phyloP scores from a whole-genome alignment of 148 eudicot genomes.

The Cornus controversa region DNA sequence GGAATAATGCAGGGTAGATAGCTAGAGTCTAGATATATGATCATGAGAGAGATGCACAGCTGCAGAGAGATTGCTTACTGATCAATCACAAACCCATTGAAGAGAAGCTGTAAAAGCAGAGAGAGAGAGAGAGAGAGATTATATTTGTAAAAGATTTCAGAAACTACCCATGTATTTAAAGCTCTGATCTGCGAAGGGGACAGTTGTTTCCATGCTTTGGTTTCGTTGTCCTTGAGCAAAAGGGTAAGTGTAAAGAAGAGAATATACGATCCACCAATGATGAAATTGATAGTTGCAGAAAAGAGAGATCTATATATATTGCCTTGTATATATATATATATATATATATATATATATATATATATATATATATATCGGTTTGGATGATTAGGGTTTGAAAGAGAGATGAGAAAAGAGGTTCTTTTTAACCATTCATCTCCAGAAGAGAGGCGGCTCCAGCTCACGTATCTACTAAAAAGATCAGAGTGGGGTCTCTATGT shows the following conservation, averaged over 20 bases:
- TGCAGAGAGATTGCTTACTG: conserved; percentile 19
- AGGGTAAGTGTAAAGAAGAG: conserved; percentile 7
- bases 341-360: too few species aligned
- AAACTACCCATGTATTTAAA: conserved; percentile 11
- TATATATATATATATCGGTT: conserved; percentile 7
- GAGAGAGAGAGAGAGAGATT: conserved; percentile 12
- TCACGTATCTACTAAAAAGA: conserved; percentile 30
- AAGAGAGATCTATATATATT: not conserved
- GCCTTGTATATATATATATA: not conserved
- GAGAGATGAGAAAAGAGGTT: not conserved
- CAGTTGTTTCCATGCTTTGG: not conserved
- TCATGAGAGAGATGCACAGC: conserved; percentile 13
- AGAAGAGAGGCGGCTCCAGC: conserved; percentile 25
- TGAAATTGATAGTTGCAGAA: conserved; percentile 5
- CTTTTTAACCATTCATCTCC: conserved; percentile 9
- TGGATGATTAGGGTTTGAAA: conserved; percentile 32
- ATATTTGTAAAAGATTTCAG: conserved; percentile 3
- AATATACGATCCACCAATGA: not conserved
- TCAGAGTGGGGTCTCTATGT: conserved; percentile 34
- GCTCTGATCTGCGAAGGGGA: conserved; percentile 6
- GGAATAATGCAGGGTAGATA: conserved; percentile 4
- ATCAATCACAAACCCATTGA: conserved; percentile 19
- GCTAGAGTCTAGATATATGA: conserved; percentile 19
- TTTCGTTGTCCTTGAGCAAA: not conserved
- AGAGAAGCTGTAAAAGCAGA: conserved; percentile 5